phyloP scores from a whole-genome alignment of 139 green algal genomes.

The Chlorella sp. region DNA sequence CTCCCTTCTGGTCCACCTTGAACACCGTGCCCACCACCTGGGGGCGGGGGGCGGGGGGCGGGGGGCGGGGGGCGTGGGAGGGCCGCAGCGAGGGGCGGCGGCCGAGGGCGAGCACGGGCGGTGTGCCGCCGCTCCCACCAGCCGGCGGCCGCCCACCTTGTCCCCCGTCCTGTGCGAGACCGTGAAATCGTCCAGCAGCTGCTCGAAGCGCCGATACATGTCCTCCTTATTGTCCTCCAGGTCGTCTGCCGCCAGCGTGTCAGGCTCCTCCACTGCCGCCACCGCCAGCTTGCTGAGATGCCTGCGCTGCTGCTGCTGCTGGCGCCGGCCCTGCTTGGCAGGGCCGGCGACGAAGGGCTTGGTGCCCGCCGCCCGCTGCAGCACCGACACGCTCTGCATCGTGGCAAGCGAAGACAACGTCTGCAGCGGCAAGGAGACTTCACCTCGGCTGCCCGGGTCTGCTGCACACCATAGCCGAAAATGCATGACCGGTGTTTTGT shows the following conservation, averaged over 20 bases:
- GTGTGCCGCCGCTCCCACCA: slow-evolving; percentile 1
- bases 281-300: neutral
- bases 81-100: neutral
- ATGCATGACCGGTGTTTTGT: neutral
- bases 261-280: slow-evolving; percentile 6
- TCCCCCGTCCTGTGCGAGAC: slow-evolving; percentile 31
- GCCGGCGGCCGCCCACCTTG: slow-evolving; percentile 11
- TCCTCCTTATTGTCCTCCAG: slow-evolving; percentile 7
- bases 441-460: neutral
- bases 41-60: neutral
- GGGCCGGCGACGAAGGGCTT: neutral
- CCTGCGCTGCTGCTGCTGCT: slow-evolving; percentile 1
- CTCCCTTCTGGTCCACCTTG: slow-evolving; percentile 80
- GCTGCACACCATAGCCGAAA: neutral
- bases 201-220: slow-evolving; percentile 46
- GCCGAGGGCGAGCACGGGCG: neutral
- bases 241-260: slow-evolving; percentile 2
- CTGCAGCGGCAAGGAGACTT: neutral
- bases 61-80: neutral
- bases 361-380: neutral
- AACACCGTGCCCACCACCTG: slow-evolving; percentile 44
- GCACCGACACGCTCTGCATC: neutral
- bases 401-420: neutral
- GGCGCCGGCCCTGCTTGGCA: neutral
- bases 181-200: slow-evolving; percentile 30